These are phyloP conservation scores for Camellia oleifera DNA, from an alignment of 179 eudicot species.

Conservation along the genomic window DNA sequence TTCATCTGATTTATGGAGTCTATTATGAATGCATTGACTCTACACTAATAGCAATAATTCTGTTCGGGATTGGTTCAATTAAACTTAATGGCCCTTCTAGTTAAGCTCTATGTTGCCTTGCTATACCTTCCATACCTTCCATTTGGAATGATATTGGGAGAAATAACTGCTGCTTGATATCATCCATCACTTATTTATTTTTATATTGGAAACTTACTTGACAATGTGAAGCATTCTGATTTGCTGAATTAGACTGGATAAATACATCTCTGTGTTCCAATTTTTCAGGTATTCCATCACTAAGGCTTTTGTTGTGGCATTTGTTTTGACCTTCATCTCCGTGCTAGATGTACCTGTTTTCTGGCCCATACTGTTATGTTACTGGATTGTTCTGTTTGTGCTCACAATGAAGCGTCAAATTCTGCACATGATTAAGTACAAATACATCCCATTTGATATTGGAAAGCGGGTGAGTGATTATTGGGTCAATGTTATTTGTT, in stretches of 20 bases:
- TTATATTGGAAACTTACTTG: neutral
- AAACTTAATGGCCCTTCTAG: neutral
- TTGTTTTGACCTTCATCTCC: conserved; percentile 54
- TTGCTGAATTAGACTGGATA: neutral
- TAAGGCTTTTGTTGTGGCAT: conserved; percentile 53
- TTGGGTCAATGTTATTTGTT: neutral
- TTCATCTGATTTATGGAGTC: neutral
- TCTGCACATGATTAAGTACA: conserved; percentile 47
- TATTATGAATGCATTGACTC: neutral
- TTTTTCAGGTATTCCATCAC: conserved; percentile 55
- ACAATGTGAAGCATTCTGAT: neutral
- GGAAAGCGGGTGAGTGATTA: conserved; percentile 33
- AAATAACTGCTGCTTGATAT: neutral
- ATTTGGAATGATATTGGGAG: neutral
- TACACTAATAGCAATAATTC: neutral
- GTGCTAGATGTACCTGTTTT: conserved; percentile 65
- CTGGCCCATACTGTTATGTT: conserved; percentile 60
- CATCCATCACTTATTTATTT: neutral
- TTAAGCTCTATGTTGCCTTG: neutral
- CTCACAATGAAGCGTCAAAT: conserved; percentile 53
- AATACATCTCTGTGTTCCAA: neutral
- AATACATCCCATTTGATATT: conserved; percentile 42
- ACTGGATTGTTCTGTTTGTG: conserved; percentile 53
- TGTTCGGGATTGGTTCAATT: neutral
- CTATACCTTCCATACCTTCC: neutral